Evolutionary conservation across 2,329 filamentous ascomycete genomes (phyloP), one percentile per base, ranked within the genome.

Genomic region (Trichoderma oligosporum): DNA sequence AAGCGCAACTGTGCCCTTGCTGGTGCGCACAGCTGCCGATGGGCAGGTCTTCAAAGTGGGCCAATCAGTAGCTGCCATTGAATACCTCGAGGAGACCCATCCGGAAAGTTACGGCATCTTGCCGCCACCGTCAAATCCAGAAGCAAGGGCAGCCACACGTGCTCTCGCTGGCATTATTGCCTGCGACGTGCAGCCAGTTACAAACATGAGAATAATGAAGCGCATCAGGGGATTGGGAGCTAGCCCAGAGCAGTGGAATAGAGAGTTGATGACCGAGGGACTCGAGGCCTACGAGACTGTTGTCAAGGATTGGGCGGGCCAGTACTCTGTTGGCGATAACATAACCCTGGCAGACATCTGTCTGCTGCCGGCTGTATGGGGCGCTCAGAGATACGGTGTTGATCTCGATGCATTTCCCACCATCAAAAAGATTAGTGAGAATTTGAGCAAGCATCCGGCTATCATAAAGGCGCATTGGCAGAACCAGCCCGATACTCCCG

Each of bases 61-160:
- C 4, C 82, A 85, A 64, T 85, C 82, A 4, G 66, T 84, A 33
- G 80, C 84, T 1, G 82, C 82, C 0, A 73, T 87, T 3, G 83
- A 86, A 64, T 87, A 81, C 60, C 74, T 87, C 2, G 83, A 86
- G 46, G 83, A 86, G 61, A 68, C 69, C 1, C 76, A 77, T 41
- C 76, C 79, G 0, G 63, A 72, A 0, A 58, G 66, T 31, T 31
- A 54, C 0, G 62, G 71, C 0, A 73, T 85, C 1, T 74, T 85
- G 0, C 83, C 83, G 0, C 81, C 83, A 0, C 6, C 60, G 0
- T 67, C 71, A 0, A 68, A 80, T 24, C 67, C 73, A 0, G 62
- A 69, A 2, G 65, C 62, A 0, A 74, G 83, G 16, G 82, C 82
- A 0, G 65, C 69, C 2, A 80, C 82, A 0, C 77, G 83, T 14